A percentile compares a stretch with the other conserved stretches of the same genome.
phyloP scores from a whole-genome alignment of 2,329 filamentous ascomycete species.

The Colletotrichum navitas region DNA sequence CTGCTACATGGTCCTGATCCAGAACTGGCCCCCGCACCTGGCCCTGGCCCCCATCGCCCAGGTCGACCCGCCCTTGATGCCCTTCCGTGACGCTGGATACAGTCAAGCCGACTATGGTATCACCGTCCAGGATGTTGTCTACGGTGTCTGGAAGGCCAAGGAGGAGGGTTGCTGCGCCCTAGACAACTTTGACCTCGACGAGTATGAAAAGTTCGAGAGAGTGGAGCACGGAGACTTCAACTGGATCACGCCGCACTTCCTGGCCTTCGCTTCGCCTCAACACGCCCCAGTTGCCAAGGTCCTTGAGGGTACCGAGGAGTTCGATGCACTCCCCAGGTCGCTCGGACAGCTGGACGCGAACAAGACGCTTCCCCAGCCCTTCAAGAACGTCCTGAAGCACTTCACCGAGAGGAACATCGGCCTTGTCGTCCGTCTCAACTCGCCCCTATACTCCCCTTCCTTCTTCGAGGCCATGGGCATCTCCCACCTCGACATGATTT shows the following conservation, averaged over 20 bases:
- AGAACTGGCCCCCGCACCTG: constrained; percentile 96
- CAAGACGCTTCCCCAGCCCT: constrained; percentile 81
- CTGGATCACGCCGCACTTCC: constrained; percentile 95
- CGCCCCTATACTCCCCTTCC: constrained; percentile 94
- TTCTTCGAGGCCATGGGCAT: constrained; percentile 97
- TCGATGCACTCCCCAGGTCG: constrained; percentile 79
- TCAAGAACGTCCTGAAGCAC: constrained; percentile 95
- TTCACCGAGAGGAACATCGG: constrained; percentile 91
- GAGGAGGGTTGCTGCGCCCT: constrained; percentile 92
- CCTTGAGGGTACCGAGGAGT: constrained; percentile 78
- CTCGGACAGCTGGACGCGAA: constrained; percentile 78
- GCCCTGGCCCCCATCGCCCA: constrained; percentile 96
- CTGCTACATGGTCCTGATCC: constrained; percentile 98
- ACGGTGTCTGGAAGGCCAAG: constrained; percentile 98
- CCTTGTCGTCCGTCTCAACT: constrained; percentile 94
- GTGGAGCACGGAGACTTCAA: constrained; percentile 99
- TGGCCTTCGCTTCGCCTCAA: constrained; percentile 96
- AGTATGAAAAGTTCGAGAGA: constrained; percentile 95
- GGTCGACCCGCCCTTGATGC: constrained; percentile 97
- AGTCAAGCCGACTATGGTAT: constrained; percentile 97
- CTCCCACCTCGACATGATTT: constrained; percentile 98
- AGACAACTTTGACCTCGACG: constrained; percentile 94
- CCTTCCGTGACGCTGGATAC: constrained; percentile 97
- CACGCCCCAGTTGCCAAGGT: constrained; percentile 81
- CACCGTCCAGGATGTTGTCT: constrained; percentile 96